phyloP scores from a whole-genome alignment of 108 stramenopile genomes.

The Craspedostauros australis region DNA sequence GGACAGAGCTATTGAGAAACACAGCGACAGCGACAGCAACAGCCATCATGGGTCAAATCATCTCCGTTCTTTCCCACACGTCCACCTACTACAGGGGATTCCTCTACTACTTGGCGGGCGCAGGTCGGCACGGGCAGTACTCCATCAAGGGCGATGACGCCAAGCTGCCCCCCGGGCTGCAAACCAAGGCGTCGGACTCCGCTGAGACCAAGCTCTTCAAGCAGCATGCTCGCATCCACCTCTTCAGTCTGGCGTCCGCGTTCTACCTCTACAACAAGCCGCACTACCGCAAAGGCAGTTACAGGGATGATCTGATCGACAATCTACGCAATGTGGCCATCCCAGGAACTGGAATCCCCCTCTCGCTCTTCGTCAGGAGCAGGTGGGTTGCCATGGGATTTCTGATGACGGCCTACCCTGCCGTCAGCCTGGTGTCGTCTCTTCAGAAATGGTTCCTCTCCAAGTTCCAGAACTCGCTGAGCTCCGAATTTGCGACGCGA shows the following conservation, averaged over 20 bases:
- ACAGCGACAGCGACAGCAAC: too few species aligned
- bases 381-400: slow-evolving; percentile 40
- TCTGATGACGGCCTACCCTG: slow-evolving; percentile 71
- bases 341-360: slow-evolving; percentile 92
- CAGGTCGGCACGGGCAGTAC: slow-evolving; percentile 49
- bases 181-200: slow-evolving; percentile 18
- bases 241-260: slow-evolving; percentile 82
- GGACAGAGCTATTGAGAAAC: too few species aligned
- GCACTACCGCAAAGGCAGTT: slow-evolving; percentile 90
- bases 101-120: slow-evolving; percentile 63
- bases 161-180: slow-evolving; percentile 37
- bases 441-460: slow-evolving; percentile 54
- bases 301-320: slow-evolving; percentile 80
- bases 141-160: slow-evolving; percentile 22
- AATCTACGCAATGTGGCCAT: slow-evolving; percentile 97
- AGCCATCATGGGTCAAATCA: slow-evolving; percentile 27
- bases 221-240: slow-evolving; percentile 80
- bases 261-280: slow-evolving; percentile 90
- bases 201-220: slow-evolving; percentile 45
- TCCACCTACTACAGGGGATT: slow-evolving; percentile 67
- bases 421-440: slow-evolving; percentile 61
- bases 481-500: slow-evolving; percentile 71
- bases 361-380: slow-evolving; percentile 57
- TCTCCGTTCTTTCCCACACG: slow-evolving; percentile 39
- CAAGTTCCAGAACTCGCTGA: slow-evolving; percentile 35